Conservation (phyloP, 2,329 filamentous ascomycete genomes). For the Colletotrichum endophyticum region DNA sequence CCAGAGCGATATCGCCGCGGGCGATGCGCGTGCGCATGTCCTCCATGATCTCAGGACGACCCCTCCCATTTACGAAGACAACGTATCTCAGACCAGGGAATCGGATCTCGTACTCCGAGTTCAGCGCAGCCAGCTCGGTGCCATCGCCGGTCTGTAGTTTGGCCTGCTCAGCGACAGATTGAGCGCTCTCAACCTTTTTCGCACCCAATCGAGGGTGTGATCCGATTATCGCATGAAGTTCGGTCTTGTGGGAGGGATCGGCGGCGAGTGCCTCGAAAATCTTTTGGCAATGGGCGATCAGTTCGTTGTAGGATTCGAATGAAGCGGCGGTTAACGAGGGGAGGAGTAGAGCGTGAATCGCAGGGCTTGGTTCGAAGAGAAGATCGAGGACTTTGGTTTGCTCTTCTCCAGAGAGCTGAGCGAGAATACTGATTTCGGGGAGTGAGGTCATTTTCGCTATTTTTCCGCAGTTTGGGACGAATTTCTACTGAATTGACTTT, state of each 20-base stretch:
- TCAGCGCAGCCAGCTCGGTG: slow-evolving; percentile 69
- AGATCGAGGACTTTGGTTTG: slow-evolving; percentile 70
- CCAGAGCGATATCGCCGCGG: slow-evolving; percentile 66
- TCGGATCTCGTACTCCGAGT: slow-evolving; percentile 77
- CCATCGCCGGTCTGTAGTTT: slow-evolving; percentile 64
- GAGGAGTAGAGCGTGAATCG: slow-evolving; percentile 74
- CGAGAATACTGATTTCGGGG: slow-evolving; percentile 62
- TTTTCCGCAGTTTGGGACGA: background rate
- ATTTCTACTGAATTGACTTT: background rate
- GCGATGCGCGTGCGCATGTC: slow-evolving; percentile 81
- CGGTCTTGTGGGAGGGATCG: slow-evolving; percentile 49
- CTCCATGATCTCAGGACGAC: slow-evolving; percentile 75
- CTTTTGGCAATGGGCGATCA: slow-evolving; percentile 70
- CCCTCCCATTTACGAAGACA: slow-evolving; percentile 87
- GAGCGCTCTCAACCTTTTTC: slow-evolving; percentile 79
- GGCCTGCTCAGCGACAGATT: slow-evolving; percentile 83
- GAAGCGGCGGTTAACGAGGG: slow-evolving; percentile 62
- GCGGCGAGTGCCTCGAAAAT: slow-evolving; percentile 66
- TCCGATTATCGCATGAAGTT: slow-evolving; percentile 74
- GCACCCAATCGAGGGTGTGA: slow-evolving; percentile 86
- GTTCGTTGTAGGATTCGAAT: slow-evolving; percentile 70
- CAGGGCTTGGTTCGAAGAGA: slow-evolving; percentile 82
- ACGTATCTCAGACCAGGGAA: slow-evolving; percentile 89
- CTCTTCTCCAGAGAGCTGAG: slow-evolving; percentile 56
- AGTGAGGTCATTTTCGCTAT: slow-evolving; percentile 41